Evolutionary conservation across 768 basidiomycete genomes (phyloP).

Genomic region (Tulasnella sp.): DNA sequence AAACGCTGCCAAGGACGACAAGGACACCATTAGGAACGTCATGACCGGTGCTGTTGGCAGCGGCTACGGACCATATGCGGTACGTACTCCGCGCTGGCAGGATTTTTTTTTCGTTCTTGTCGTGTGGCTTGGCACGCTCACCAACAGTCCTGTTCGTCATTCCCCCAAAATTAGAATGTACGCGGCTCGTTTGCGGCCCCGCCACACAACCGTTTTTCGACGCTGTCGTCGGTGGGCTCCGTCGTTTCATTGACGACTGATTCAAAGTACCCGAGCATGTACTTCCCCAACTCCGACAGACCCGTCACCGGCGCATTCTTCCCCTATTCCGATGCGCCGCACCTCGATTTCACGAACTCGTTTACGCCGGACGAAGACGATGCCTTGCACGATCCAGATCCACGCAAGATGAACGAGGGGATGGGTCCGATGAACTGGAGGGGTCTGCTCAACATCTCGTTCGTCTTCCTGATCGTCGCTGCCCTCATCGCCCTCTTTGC

Average conservation of each 20-base stretch:
- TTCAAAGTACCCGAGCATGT: constrained; percentile 30
- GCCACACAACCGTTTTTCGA: constrained; percentile 30
- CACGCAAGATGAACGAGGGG: constrained; percentile 44
- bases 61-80: constrained; percentile 30
- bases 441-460: constrained; percentile 64
- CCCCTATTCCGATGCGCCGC: constrained; percentile 23
- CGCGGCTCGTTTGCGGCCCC: constrained; percentile 6
- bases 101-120: not conserved
- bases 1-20: not conserved
- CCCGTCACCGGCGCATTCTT: constrained; percentile 20
- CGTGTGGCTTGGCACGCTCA: not conserved
- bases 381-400: constrained; percentile 61
- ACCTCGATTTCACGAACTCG: constrained; percentile 14
- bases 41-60: constrained; percentile 28
- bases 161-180: constrained; percentile 3
- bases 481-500: constrained; percentile 72
- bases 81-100: constrained; percentile 19
- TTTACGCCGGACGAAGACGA: constrained; percentile 51
- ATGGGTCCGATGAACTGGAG: constrained; percentile 41
- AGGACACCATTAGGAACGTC: constrained; percentile 23
- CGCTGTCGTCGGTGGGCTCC: constrained; percentile 29
- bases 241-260: constrained; percentile 28
- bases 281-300: constrained; percentile 5
- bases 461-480: constrained; percentile 59
- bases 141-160: not conserved